Evolutionary conservation across 176 grass and related monocot species (phyloP).

Genomic region (Ananas comosus): DNA sequence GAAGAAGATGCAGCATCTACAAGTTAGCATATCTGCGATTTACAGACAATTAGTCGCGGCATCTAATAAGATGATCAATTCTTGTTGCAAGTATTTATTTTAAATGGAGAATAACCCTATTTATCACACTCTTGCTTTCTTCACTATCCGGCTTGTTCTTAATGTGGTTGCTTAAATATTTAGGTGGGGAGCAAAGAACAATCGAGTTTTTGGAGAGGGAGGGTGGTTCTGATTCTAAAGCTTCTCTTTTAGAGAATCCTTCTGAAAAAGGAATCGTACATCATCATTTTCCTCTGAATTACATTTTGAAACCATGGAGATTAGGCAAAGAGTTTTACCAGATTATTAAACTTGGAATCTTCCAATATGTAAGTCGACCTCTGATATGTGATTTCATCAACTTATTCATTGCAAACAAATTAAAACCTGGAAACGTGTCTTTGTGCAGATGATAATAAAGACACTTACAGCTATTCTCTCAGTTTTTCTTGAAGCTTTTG

Average conservation of each 20-base stretch:
- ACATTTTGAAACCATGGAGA: conserved; percentile 80
- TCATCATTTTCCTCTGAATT: conserved; percentile 94
- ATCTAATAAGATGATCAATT: background rate
- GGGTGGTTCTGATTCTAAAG: conserved; percentile 47
- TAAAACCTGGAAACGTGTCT: conserved; percentile 6
- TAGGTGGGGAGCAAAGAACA: conserved; percentile 90
- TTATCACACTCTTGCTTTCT: conserved; percentile 45
- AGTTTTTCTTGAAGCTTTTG: conserved; percentile 87
- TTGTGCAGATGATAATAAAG: conserved; percentile 89
- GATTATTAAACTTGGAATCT: conserved; percentile 94
- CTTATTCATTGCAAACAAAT: conserved; percentile 3
- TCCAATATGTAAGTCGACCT: conserved; percentile 78
- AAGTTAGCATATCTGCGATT: no score
- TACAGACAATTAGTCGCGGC: no score
- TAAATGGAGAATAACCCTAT: background rate
- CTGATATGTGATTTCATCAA: background rate
- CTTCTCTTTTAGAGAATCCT: conserved; percentile 50
- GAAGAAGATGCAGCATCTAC: no score
- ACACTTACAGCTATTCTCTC: conserved; percentile 80
- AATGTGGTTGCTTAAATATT: conserved; percentile 21
- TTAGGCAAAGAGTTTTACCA: conserved; percentile 64
- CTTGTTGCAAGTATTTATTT: background rate
- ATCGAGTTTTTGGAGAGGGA: conserved; percentile 91
- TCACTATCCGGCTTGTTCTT: conserved; percentile 28
- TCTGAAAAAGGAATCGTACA: conserved; percentile 77